Conservation (phyloP, 2,329 filamentous ascomycete genomes). For the Fusarium xylarioides region DNA sequence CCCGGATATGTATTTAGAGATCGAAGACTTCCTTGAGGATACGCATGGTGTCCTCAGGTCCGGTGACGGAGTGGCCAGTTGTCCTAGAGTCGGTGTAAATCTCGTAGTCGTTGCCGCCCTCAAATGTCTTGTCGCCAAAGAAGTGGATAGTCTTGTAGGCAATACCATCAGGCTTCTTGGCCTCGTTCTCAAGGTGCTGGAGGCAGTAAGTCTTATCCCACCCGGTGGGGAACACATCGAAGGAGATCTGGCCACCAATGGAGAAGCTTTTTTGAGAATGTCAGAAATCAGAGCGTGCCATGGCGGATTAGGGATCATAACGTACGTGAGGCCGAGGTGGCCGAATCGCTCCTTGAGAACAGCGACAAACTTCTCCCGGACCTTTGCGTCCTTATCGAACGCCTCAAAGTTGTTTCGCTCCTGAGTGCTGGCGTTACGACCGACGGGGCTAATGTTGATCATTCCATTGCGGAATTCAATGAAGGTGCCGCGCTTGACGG, state of each 20-base stretch:
- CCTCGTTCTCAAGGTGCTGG: constrained; percentile 84
- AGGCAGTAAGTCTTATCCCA: constrained; percentile 99
- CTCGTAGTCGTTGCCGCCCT: constrained; percentile 95
- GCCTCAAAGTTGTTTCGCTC: constrained; percentile 85
- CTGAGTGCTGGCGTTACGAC: constrained; percentile 82
- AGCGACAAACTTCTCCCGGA: constrained; percentile 80
- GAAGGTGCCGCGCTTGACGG: constrained; percentile 85
- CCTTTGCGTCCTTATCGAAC: constrained; percentile 80
- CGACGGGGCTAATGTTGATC: constrained; percentile 86
- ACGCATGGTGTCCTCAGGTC: constrained; percentile 82
- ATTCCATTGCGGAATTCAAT: constrained; percentile 92
- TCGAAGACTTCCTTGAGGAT: constrained; percentile 84
- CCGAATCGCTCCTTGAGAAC: constrained; percentile 82
- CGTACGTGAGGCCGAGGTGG: constrained; percentile 84
- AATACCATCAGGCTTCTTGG: constrained; percentile 73
- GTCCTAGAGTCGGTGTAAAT: constrained; percentile 86
- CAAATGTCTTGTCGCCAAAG: constrained; percentile 94
- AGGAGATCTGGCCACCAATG: constrained; percentile 97
- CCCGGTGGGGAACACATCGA: constrained; percentile 94
- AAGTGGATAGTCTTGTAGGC: constrained; percentile 92
- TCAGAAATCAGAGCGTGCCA: constrained; percentile 11
- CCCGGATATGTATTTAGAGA: constrained; percentile 54
- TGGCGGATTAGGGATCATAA: constrained; percentile 36
- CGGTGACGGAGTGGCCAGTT: constrained; percentile 83
- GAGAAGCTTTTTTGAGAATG: constrained; percentile 69